These are phyloP conservation scores for Cylindrotheca closterium DNA, from an alignment of 108 stramenopile genomes.

Conservation along the genomic window DNA sequence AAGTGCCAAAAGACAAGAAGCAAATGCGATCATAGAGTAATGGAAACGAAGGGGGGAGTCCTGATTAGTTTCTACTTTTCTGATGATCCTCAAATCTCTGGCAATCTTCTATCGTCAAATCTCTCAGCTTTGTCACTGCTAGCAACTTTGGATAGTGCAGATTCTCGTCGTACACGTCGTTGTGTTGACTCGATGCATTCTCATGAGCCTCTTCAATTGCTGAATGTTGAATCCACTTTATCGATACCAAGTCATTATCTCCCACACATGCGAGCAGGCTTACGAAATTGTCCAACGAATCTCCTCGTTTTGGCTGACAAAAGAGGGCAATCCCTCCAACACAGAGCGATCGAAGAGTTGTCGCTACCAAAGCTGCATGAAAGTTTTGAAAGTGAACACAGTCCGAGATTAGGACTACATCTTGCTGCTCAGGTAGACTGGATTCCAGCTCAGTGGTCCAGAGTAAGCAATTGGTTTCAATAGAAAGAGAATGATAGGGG, in stretches of 20 bases:
- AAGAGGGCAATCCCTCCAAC: slow-evolving; percentile 62
- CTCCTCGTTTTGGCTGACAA: slow-evolving; percentile 73
- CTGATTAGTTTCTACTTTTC: neutral
- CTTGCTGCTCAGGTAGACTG: neutral
- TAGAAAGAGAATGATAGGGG: slow-evolving; percentile 12
- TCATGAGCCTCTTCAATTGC: slow-evolving; percentile 12
- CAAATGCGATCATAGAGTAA: too few relatives aligned
- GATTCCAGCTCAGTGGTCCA: slow-evolving; percentile 48
- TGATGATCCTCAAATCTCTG: slow-evolving; percentile 1
- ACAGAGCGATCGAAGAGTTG: slow-evolving; percentile 48
- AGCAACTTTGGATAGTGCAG: slow-evolving; percentile 63
- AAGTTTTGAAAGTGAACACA: slow-evolving; percentile 83
- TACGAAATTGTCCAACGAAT: slow-evolving; percentile 58
- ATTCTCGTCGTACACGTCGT: slow-evolving; percentile 48
- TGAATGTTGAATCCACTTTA: slow-evolving; percentile 13
- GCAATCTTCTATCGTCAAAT: slow-evolving; percentile 44
- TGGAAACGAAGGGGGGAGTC: too few relatives aligned
- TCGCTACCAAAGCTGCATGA: slow-evolving; percentile 61
- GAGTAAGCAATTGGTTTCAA: slow-evolving; percentile 35
- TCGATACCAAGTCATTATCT: neutral
- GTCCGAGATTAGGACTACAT: slow-evolving; percentile 61
- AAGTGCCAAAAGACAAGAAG: neutral
- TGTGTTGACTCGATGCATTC: slow-evolving; percentile 1
- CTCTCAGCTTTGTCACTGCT: slow-evolving; percentile 51
- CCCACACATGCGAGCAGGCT: slow-evolving; percentile 37